phyloP scores from a whole-genome alignment of 805 yeast genomes.

The Lipomyces yamadae region DNA sequence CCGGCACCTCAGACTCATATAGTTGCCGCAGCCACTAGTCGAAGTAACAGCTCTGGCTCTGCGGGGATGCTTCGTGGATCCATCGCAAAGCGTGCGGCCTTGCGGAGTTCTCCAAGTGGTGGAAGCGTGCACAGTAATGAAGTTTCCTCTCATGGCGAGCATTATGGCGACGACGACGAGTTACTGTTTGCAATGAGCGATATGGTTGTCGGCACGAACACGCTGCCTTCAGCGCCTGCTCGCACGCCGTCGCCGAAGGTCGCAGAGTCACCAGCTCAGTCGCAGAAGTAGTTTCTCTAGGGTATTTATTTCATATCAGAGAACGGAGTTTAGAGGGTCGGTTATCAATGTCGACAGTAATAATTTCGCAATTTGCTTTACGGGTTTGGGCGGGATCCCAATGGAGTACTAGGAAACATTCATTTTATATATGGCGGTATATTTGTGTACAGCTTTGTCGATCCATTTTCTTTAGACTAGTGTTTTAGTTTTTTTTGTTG shows the following conservation, averaged over 20 bases:
- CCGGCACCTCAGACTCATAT: neutral
- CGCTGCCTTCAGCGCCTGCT: neutral
- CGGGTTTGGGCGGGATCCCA: neutral
- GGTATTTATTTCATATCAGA: neutral
- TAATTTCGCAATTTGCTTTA: neutral
- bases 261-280: neutral
- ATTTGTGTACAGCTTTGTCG: neutral
- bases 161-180: constrained; percentile 45
- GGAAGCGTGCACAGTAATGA: constrained; percentile 13
- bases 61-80: constrained; percentile 3
- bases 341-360: neutral
- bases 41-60: neutral
- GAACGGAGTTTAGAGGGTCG: neutral
- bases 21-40: neutral
- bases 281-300: neutral
- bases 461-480: neutral
- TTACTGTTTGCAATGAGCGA: constrained; percentile 49
- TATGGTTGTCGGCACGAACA: constrained; percentile 37
- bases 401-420: constrained; percentile 1
- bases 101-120: constrained; percentile 12
- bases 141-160: constrained; percentile 12
- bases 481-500: too few relatives aligned
- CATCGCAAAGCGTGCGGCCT: constrained; percentile 6
- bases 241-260: neutral
- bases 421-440: neutral